Evolutionary conservation across 2,329 filamentous ascomycete genomes (phyloP), one percentile per base, ranked within the genome.

Genomic region (Aspergillus pseudoglaucus): DNA sequence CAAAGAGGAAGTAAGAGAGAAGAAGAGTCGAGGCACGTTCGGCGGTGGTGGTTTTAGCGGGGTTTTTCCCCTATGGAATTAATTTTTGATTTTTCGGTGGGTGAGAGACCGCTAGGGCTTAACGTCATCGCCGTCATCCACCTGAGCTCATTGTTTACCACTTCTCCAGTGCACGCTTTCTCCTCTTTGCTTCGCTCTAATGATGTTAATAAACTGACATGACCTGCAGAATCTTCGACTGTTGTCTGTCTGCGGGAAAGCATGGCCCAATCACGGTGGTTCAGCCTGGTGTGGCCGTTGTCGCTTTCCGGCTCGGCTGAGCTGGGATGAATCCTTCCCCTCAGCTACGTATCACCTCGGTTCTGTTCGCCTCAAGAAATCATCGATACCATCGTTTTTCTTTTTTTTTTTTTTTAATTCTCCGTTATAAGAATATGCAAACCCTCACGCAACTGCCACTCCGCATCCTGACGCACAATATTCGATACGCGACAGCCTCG

Each of bases 401-500:
- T n/a, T n/a, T n/a, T n/a, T n/a, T n/a, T n/a, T n/a, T n/a, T n/a
- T n/a, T n/a, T n/a, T n/a, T n/a, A n/a, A n/a, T n/a, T 22, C 22
- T 22, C 22, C 22, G 10, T 30, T 12, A 7, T 4, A 30, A 12
- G 1, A 10, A 9, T 4, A 30, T 30, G 25, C 25, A 30, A 10
- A 30, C 12, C 25, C 25, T 30, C 25, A 30, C 2, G 1, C 50
- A 49, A 9, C 56, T 74, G 12, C 63, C 66, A 1, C 50, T 81
- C 40, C 75, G 78, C 38, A 62, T 81, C 44, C 55, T 80, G 30
- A 78, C 76, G 30, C 76, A 80, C 62, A 81, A 81, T 55, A 79
- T 82, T 45, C 76, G 78, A 45, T 80, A 79, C 65, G 77, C 75
- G 7, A 78, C 75, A 12, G 60, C 66, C 1, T 61, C 60, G 0